phyloP scores from a whole-genome alignment of 1,284 basidiomycete genomes.

The Cystobasidiaceae sp. region DNA sequence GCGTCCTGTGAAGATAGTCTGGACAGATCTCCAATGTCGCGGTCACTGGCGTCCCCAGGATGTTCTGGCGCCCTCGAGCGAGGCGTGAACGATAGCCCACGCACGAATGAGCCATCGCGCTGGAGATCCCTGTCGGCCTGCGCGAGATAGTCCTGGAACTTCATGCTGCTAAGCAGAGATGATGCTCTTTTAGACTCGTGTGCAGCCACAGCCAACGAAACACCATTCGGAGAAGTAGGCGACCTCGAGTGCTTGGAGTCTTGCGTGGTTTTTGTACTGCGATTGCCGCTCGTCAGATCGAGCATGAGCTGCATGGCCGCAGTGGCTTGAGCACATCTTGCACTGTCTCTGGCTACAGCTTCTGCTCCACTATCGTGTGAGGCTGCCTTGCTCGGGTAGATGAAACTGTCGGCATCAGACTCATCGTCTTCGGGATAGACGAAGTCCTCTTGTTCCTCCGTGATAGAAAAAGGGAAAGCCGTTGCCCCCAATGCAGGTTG shows the following conservation, averaged over 20 bases:
- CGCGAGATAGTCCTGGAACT: constrained; percentile 74
- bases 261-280: no score
- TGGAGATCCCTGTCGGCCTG: constrained; percentile 68
- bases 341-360: no score
- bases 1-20: neutral
- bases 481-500: constrained; percentile 66
- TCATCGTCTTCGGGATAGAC: constrained; percentile 53
- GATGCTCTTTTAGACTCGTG: constrained; percentile 53
- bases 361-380: neutral
- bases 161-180: constrained; percentile 79
- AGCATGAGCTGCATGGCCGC: no score
- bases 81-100: neutral
- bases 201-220: no score
- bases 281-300: no score
- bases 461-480: constrained; percentile 58
- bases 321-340: no score
- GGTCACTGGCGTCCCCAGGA: neutral
- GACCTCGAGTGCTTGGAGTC: no score
- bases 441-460: constrained; percentile 49
- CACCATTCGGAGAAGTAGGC: no score
- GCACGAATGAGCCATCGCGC: neutral
- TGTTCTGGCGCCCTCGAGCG: neutral
- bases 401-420: constrained; percentile 14
- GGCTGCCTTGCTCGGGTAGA: constrained; percentile 26
- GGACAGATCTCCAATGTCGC: neutral